Evolutionary conservation across 2,329 filamentous ascomycete genomes (phyloP).

Genomic region (Colletotrichum australisinense): DNA sequence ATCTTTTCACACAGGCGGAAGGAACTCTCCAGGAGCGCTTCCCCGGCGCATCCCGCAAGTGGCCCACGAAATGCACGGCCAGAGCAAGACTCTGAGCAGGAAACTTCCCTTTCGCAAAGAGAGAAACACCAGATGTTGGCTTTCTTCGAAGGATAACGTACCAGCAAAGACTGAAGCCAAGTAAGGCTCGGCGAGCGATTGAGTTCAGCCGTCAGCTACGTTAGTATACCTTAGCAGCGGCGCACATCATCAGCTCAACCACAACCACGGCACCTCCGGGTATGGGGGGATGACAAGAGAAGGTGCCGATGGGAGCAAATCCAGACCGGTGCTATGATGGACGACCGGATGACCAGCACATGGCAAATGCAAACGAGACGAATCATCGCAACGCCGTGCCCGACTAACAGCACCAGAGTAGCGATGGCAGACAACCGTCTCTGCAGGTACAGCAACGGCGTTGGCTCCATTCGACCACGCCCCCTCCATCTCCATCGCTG

Average conservation of each 20-base stretch:
- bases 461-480: slow-evolving; percentile 10
- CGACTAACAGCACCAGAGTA: slow-evolving; percentile 1
- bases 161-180: background rate
- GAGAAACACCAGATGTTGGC: background rate
- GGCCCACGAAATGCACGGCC: background rate
- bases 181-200: background rate
- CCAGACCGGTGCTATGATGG: slow-evolving; percentile 4
- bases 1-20: background rate
- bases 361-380: slow-evolving; percentile 28
- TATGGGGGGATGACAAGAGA: background rate
- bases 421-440: slow-evolving; percentile 9
- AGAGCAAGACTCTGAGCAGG: background rate
- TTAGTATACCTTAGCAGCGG: background rate
- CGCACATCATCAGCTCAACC: slow-evolving; percentile 10
- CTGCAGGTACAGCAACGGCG: slow-evolving; percentile 18
- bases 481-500: slow-evolving; percentile 27
- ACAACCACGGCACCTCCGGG: slow-evolving; percentile 21
- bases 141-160: background rate
- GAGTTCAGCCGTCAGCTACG: background rate
- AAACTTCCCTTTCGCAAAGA: background rate
- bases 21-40: background rate
- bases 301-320: slow-evolving; percentile 15
- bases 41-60: background rate
- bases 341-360: slow-evolving; percentile 28
- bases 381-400: slow-evolving; percentile 23